phyloP scores from a whole-genome alignment of 2,329 filamentous ascomycete species.

The Curvularia spicifera region DNA sequence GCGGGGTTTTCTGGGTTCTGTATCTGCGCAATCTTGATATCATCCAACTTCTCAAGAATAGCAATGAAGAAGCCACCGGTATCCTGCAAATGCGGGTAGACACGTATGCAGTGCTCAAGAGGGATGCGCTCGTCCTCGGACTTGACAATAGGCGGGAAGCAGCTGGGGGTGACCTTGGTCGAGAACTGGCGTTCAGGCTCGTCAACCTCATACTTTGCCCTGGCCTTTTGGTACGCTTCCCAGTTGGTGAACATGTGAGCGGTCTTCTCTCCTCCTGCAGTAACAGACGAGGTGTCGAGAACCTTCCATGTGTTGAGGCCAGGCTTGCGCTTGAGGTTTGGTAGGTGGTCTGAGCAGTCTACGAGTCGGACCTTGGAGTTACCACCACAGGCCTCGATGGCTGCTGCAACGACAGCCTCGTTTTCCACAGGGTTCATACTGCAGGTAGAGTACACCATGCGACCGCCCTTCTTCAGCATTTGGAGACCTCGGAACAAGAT shows the following conservation, averaged over 20 bases:
- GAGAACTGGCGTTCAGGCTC: constrained; percentile 64
- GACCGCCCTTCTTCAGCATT: constrained; percentile 92
- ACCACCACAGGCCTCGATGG: constrained; percentile 89
- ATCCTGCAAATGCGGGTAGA: constrained; percentile 95
- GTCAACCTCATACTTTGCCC: constrained; percentile 63
- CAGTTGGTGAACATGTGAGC: constrained; percentile 80
- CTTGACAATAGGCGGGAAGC: constrained; percentile 74
- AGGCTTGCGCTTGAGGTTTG: constrained; percentile 74
- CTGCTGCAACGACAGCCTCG: constrained; percentile 86
- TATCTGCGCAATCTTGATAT: constrained; percentile 54
- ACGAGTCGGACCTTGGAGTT: constrained; percentile 79
- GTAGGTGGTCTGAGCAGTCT: constrained; percentile 80
- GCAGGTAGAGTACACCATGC: constrained; percentile 97
- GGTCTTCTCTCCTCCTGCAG: constrained; percentile 66
- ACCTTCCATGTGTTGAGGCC: constrained; percentile 87
- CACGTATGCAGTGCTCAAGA: constrained; percentile 86
- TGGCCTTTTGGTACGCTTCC: constrained; percentile 77
- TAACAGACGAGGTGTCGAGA: constrained; percentile 60
- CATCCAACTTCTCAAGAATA: constrained; percentile 87
- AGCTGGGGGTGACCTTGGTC: constrained; percentile 69
- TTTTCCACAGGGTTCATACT: constrained; percentile 99
- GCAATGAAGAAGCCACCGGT: constrained; percentile 98
- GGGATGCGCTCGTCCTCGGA: constrained; percentile 68
- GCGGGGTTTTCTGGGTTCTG: constrained; percentile 36
- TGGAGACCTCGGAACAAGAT: constrained; percentile 92